Evolutionary conservation across 257 asterid species (phyloP).

Genomic region (Rhazya stricta): DNA sequence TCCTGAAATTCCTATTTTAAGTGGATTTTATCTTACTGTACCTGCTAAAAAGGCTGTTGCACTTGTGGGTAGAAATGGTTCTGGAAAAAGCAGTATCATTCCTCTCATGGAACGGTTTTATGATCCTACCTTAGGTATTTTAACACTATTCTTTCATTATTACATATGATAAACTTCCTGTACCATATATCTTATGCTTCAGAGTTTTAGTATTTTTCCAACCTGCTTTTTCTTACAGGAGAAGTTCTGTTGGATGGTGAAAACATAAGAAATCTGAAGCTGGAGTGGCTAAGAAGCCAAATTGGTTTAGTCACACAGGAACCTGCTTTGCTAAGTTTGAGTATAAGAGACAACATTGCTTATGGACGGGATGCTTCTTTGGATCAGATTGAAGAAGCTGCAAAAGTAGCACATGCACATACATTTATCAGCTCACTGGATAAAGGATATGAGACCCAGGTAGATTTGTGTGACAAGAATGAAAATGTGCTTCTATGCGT

Average conservation of each 20-base stretch:
- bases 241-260: constrained; percentile 99
- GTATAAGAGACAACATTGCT: constrained; percentile 91
- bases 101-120: constrained; percentile 99
- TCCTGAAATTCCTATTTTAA: constrained; percentile 97
- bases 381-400: constrained; percentile 99
- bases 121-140: constrained; percentile 93
- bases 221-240: constrained; percentile 45
- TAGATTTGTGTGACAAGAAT: constrained; percentile 19
- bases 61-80: constrained; percentile 98
- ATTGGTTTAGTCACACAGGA: constrained; percentile 98
- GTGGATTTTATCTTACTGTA: constrained; percentile 96
- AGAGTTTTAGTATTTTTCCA: neutral
- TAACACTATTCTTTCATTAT: neutral
- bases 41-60: constrained; percentile 99
- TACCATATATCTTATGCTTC: neutral
- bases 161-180: neutral
- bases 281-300: constrained; percentile 97
- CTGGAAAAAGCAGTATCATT: constrained; percentile 97
- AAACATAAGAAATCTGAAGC: constrained; percentile 86
- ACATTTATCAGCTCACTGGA: constrained; percentile 92
- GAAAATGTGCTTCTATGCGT: constrained; percentile 14
- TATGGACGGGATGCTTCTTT: constrained; percentile 85
- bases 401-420: constrained; percentile 98
- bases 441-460: constrained; percentile 95
- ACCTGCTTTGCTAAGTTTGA: constrained; percentile 95